Evolutionary conservation across 495 filamentous ascomycete genomes (phyloP).

Genomic region (Podospora bellae-mahoneyi): DNA sequence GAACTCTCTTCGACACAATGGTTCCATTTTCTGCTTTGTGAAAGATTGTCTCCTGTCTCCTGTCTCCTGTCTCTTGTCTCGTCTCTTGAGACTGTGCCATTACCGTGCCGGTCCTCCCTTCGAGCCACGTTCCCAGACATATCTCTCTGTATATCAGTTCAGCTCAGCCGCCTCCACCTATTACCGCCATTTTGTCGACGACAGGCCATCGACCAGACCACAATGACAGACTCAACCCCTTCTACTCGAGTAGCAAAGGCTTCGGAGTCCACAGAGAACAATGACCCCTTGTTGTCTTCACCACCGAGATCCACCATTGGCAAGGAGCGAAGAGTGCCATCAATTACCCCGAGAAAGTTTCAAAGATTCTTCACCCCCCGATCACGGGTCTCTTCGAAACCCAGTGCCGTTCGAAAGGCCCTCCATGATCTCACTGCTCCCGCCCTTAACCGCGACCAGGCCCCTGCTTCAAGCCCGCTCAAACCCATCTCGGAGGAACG

Average conservation of each 20-base stretch:
- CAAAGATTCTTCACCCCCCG: slow-evolving; percentile 79
- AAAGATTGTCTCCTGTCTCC: neutral
- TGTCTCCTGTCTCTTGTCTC: no score
- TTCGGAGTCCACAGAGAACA: slow-evolving; percentile 20
- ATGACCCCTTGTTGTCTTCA: slow-evolving; percentile 35
- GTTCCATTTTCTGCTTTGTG: slow-evolving; percentile 2
- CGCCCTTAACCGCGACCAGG: slow-evolving; percentile 55
- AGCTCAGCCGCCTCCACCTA: neutral
- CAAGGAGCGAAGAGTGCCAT: slow-evolving; percentile 49
- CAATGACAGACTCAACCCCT: slow-evolving; percentile 25
- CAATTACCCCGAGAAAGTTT: slow-evolving; percentile 71
- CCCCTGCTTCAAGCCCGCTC: slow-evolving; percentile 47
- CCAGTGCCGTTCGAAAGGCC: slow-evolving; percentile 56
- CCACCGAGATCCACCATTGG: slow-evolving; percentile 35
- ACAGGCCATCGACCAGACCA: neutral
- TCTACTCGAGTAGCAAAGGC: slow-evolving; percentile 24
- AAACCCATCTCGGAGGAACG: slow-evolving; percentile 37
- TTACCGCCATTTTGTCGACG: neutral
- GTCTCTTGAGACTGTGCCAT: no score
- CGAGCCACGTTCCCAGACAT: no score
- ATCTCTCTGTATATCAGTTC: neutral
- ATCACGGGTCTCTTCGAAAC: slow-evolving; percentile 43
- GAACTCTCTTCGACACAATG: slow-evolving; percentile 5
- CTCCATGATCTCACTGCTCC: slow-evolving; percentile 68
- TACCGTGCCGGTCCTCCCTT: no score